Evolutionary conservation across 345 rosid species (phyloP).

Genomic region (Salix dunnii): DNA sequence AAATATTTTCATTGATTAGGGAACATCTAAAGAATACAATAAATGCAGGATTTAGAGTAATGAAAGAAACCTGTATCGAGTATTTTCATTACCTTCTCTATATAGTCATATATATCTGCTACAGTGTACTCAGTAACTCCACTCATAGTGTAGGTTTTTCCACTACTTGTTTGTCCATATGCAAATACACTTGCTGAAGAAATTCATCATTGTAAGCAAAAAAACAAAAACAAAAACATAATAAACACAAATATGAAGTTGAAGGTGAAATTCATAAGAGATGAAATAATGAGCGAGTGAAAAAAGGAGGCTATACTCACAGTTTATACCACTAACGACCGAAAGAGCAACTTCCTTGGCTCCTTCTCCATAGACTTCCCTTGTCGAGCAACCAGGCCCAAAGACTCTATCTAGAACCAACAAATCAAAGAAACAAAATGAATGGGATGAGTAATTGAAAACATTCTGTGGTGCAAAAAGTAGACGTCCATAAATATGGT

Average conservation of each 20-base stretch:
- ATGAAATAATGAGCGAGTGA: neutral
- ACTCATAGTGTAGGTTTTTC: slow-evolving; percentile 89
- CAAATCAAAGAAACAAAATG: slow-evolving; percentile 24
- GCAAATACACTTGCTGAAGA: slow-evolving; percentile 89
- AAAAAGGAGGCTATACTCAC: slow-evolving; percentile 27
- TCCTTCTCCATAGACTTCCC: slow-evolving; percentile 75
- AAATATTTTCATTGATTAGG: slow-evolving; percentile 2
- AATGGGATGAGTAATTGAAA: slow-evolving; percentile 4
- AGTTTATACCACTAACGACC: slow-evolving; percentile 78
- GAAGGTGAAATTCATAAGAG: slow-evolving; percentile 3
- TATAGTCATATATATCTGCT: slow-evolving; percentile 76
- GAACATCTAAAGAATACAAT: neutral
- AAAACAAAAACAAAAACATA: too few relatives aligned
- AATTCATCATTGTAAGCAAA: neutral
- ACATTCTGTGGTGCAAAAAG: neutral
- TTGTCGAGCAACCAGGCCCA: slow-evolving; percentile 58
- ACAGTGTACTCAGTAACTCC: slow-evolving; percentile 75
- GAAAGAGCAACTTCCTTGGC: slow-evolving; percentile 84
- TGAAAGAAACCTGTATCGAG: neutral
- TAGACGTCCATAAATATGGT: neutral
- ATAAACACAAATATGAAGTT: neutral
- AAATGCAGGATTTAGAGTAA: neutral
- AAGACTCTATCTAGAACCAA: slow-evolving; percentile 71
- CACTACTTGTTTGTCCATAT: slow-evolving; percentile 97
- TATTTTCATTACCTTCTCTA: slow-evolving; percentile 51